A percentile compares a stretch with the other conserved stretches of the same genome.
phyloP scores from a whole-genome alignment of 768 basidiomycete species.

The Ramaria rubella region DNA sequence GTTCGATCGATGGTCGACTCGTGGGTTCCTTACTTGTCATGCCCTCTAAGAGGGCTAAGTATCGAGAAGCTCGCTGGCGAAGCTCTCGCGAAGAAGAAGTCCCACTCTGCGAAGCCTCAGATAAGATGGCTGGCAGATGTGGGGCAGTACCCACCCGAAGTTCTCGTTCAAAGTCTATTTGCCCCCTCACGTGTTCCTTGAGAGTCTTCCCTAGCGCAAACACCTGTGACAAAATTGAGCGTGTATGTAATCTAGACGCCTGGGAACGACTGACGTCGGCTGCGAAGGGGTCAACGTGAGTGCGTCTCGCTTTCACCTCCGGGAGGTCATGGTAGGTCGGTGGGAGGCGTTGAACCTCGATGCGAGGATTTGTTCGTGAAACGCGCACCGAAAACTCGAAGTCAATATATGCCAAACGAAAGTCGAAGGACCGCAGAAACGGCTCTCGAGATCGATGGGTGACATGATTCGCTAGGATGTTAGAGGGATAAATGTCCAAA shows the following conservation, averaged over 20 bases:
- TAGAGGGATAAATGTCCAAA: conserved; percentile 4
- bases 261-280: not conserved
- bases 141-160: not conserved
- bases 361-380: not conserved
- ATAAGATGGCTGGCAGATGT: not conserved
- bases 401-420: conserved; percentile 3
- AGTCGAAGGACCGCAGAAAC: conserved; percentile 1
- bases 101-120: not conserved
- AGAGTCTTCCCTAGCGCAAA: not conserved
- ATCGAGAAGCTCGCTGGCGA: not conserved
- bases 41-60: not conserved
- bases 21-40: conserved; percentile 1
- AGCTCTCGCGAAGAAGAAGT: not conserved
- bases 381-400: conserved; percentile 5
- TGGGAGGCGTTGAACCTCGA: conserved; percentile 1
- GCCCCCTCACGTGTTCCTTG: not conserved
- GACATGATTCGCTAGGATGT: conserved; percentile 2
- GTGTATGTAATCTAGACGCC: not conserved
- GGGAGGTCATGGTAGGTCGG: not conserved
- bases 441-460: not conserved
- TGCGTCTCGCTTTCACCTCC: not conserved
- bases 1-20: not conserved
- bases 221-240: not conserved
- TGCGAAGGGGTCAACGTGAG: conserved; percentile 2
- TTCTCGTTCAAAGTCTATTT: not conserved